Conservation (phyloP, 108 stramenopile genomes). For the Epithemia pelagica region DNA sequence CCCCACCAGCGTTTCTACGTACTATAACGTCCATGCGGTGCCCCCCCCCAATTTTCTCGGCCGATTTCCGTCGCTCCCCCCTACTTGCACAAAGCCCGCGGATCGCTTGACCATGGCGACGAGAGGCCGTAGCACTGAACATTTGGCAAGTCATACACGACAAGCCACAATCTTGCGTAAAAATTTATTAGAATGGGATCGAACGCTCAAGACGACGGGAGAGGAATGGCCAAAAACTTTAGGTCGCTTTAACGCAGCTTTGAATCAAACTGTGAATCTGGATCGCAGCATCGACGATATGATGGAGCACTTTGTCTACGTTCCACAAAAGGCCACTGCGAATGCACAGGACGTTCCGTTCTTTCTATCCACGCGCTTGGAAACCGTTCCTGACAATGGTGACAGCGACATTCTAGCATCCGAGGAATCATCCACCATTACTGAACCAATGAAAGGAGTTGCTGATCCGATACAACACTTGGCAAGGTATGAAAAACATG, state of each 20-base stretch:
- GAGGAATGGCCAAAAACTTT: constrained; percentile 85
- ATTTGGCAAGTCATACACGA: constrained; percentile 54
- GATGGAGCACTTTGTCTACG: constrained; percentile 77
- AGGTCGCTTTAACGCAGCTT: constrained; percentile 76
- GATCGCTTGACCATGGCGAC: neutral
- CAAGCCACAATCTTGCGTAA: constrained; percentile 72
- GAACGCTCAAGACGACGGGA: constrained; percentile 53
- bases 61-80: no score
- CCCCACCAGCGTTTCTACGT: no score
- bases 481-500: constrained; percentile 52
- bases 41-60: no score
- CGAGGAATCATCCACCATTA: neutral
- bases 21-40: no score
- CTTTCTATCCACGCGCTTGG: constrained; percentile 72
- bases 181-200: constrained; percentile 77
- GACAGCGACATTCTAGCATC: neutral
- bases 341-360: constrained; percentile 85
- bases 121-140: constrained; percentile 22
- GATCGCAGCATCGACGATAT: constrained; percentile 73
- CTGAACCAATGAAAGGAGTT: neutral
- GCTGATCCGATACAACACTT: constrained; percentile 51
- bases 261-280: constrained; percentile 66
- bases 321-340: constrained; percentile 60
- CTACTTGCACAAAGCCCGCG: no score
- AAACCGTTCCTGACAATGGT: constrained; percentile 18